phyloP scores from a whole-genome alignment of 2,329 filamentous ascomycete genomes.

The Venturia aucupariae region DNA sequence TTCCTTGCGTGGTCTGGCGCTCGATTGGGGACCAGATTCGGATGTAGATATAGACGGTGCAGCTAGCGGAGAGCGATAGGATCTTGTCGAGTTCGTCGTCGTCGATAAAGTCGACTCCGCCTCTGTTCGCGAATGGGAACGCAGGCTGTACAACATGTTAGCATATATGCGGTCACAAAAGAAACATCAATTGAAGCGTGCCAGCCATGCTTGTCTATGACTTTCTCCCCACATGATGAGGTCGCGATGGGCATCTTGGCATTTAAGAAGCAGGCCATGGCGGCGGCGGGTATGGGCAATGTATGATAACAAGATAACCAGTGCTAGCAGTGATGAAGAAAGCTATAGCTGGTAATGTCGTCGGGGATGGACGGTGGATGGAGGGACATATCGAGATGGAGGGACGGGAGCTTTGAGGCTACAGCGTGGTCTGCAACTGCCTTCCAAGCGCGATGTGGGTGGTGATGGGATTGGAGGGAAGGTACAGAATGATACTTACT shows the following conservation, averaged over 20 bases:
- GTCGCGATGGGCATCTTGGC: slow-evolving; percentile 2
- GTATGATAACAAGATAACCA: neutral
- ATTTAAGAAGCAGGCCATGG: slow-evolving; percentile 7
- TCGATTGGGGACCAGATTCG: neutral
- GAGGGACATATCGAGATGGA: neutral
- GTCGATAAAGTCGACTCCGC: neutral
- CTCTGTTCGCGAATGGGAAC: neutral
- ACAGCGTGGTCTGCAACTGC: neutral
- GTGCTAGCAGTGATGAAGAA: slow-evolving; percentile 5
- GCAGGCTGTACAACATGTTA: slow-evolving; percentile 1
- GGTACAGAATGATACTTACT: slow-evolving; percentile 5
- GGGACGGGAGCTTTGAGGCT: neutral
- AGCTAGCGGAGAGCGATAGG: neutral
- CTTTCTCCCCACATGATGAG: neutral
- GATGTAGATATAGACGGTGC: neutral
- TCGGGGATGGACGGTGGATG: neutral
- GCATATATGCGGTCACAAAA: neutral
- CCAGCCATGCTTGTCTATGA: slow-evolving; percentile 12
- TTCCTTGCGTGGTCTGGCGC: neutral
- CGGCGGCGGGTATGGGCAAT: neutral
- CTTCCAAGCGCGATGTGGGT: neutral
- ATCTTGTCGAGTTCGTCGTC: neutral
- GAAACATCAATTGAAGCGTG: neutral
- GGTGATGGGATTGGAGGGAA: neutral
- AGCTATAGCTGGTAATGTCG: neutral